Conservation (phyloP, 2,329 filamentous ascomycete species). For the Alternaria novae-zelandiae region DNA sequence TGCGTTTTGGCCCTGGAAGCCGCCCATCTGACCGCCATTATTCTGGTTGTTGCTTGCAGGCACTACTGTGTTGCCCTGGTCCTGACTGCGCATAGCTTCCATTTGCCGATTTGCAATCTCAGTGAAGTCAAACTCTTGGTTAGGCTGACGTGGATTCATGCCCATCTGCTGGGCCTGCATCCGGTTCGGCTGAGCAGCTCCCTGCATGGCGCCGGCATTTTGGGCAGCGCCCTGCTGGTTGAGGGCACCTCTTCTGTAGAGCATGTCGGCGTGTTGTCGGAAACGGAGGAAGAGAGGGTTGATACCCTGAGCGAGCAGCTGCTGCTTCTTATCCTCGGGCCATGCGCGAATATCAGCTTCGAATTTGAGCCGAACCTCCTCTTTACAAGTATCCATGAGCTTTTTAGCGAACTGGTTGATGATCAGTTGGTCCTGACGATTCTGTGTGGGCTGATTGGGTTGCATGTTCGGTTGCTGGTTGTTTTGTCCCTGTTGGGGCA, state of each 20-base stretch:
- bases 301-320: slow-evolving; percentile 52
- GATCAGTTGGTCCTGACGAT: slow-evolving; percentile 29
- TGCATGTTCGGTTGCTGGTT: slow-evolving; percentile 43
- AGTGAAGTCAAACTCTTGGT: slow-evolving; percentile 56
- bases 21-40: slow-evolving; percentile 44
- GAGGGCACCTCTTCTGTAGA: slow-evolving; percentile 33
- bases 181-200: slow-evolving; percentile 31
- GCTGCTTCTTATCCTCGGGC: slow-evolving; percentile 56
- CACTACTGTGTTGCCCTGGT: slow-evolving; percentile 68
- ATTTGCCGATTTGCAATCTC: slow-evolving; percentile 67
- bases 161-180: slow-evolving; percentile 37
- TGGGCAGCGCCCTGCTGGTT: slow-evolving; percentile 21
- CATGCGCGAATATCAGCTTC: slow-evolving; percentile 49
- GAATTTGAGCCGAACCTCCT: slow-evolving; percentile 57
- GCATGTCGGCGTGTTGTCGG: slow-evolving; percentile 54
- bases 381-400: slow-evolving; percentile 55
- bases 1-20: slow-evolving; percentile 35
- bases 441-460: slow-evolving; percentile 28
- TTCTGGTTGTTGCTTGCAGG: slow-evolving; percentile 66
- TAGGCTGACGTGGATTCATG: slow-evolving; percentile 36
- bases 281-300: slow-evolving; percentile 61
- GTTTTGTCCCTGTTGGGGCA: slow-evolving; percentile 30
- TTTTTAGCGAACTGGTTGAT: slow-evolving; percentile 56
- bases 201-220: slow-evolving; percentile 46
- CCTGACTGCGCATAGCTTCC: slow-evolving; percentile 66